Base-by-base conservation (phyloP, 805 yeast genomes). In the Cyberlindnera lachancei region DNA sequence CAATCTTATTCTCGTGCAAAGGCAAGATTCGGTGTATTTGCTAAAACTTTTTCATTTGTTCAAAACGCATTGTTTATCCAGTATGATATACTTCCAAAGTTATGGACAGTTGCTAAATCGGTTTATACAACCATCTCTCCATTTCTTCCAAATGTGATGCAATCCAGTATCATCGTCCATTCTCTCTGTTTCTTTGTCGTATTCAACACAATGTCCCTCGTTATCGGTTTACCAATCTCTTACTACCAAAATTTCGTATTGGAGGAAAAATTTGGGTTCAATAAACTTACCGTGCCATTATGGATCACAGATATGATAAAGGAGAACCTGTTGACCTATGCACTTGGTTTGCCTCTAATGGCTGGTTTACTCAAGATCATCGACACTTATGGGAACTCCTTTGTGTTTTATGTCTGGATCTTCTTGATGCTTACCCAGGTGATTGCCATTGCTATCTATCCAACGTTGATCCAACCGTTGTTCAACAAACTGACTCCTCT, bases 201-300 rank as follows among this genome's bases (percentile, higher is more conserved):
- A 17, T 62, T 73, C 47, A 61, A 75, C 20, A 33, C 64, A 16
- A 38, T 77, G 27, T 63, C 78, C 7, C 63, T 78, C 3, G 31
- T 85, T 3, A 37, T 75, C 19, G 64, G 73, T 4, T 54, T 82
- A 34, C 98, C 98, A 4, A 52, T 78, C 15, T 66, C 77, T 8
- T 77, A 81, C 55, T 88, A 87, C 59, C 64, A 71, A 36, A 80
- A 81, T 47, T 92, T 92, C 62, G 88, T 87, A 12, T 66, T 92
- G 45, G 98, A 92, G 60, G 95, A 90, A 55, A 75, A 75, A 58
- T 90, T 69, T 50, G 98, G 98, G 1, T 92, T 92, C 64, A 92
- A 92, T 64, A 92, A 92, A 59, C 68, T 74, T 45, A 90, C 96
- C 3, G 39, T 68, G 13, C 60, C 64, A 31, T 63, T 86, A 31